Evolutionary conservation across 306 rosid species (phyloP), one percentile per base, ranked within the genome.

Genomic region (Acmispon strigosus): DNA sequence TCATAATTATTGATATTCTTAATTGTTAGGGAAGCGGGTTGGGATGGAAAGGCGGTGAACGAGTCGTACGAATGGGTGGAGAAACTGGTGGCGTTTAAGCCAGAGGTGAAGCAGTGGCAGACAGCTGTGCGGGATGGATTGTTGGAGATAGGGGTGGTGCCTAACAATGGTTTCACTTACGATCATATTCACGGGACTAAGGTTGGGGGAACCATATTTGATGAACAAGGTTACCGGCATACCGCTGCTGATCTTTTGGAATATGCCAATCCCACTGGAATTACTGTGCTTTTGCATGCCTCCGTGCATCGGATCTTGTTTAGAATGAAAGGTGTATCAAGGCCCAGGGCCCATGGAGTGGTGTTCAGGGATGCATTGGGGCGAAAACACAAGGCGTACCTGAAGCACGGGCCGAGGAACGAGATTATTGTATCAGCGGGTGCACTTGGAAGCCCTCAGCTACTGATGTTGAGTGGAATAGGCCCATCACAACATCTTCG

Each of bases 391-490:
- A 78, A n/a, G 58, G 90, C 96, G 1, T 87, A 83, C 62, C 83
- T 89, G 0, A 85, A 60, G 17, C 32, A 4, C 0, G 78, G 80
- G 66, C 18, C 68, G 0, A 62, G 1, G n/a, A 84, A 22, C 12
- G 97, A 88, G 82, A 77, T 91, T 8, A 82, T 87, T 0, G 24
- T 87, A 10, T 85, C 97, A 8, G 78, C 92, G 0, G 97, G 97
- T 6, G 90, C 96, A 2, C 78, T 91, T 4, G 97, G 96, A 66
- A 91, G 97, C 84, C 97, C 97, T 69, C 96, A 91, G 20, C 78
- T 89, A 18, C 42, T 87, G 0, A 89, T 85, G 92, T 36, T 89
- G 60, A 89, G 96, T 74, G 96, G 96, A 20, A 53, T 89, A 29
- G 96, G 96, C 54, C 90, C 96, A 0, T 17, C 36, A 1, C 52